Percentiles rank a stretch among this genome's conserved stretches.
phyloP scores from a whole-genome alignment of 371 early-diverging fungal genomes.

The Circinella umbellata region DNA sequence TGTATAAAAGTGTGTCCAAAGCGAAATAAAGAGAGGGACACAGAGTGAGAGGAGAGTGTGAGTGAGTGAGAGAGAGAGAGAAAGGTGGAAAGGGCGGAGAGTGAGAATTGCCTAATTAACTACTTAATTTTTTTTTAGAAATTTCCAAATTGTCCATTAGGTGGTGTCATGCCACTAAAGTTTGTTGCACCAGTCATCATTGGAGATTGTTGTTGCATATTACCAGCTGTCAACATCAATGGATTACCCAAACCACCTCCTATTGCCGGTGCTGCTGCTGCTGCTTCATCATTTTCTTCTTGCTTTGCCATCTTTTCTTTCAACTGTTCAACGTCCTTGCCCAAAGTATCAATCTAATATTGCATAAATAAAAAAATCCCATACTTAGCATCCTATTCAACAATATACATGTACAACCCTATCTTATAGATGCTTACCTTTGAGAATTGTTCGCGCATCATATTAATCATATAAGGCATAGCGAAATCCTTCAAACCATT shows the following conservation, averaged over 20 bases:
- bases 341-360: slow-evolving; percentile 27
- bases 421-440: slow-evolving; percentile 66
- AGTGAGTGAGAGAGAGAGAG: not conserved
- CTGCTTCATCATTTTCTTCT: slow-evolving; percentile 33
- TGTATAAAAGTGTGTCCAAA: not conserved
- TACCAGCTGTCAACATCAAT: slow-evolving; percentile 65
- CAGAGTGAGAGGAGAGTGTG: too few species aligned
- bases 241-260: slow-evolving; percentile 63
- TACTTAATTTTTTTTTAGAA: slow-evolving; percentile 14
- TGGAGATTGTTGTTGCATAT: slow-evolving; percentile 48
- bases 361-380: not conserved
- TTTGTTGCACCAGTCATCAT: slow-evolving; percentile 30
- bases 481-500: slow-evolving; percentile 87
- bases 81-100: not conserved
- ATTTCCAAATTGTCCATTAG: slow-evolving; percentile 13
- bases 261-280: slow-evolving; percentile 37
- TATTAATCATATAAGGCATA: slow-evolving; percentile 96
- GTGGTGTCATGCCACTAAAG: slow-evolving; percentile 13
- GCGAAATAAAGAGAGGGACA: not conserved
- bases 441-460: slow-evolving; percentile 78
- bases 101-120: not conserved
- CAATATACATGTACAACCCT: too few species aligned
- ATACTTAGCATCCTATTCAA: too few species aligned
- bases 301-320: slow-evolving; percentile 32
- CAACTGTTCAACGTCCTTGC: slow-evolving; percentile 29